These are phyloP conservation scores for Leccinum sublutescens DNA, from an alignment of 768 basidiomycete species.

Conservation along the genomic window DNA sequence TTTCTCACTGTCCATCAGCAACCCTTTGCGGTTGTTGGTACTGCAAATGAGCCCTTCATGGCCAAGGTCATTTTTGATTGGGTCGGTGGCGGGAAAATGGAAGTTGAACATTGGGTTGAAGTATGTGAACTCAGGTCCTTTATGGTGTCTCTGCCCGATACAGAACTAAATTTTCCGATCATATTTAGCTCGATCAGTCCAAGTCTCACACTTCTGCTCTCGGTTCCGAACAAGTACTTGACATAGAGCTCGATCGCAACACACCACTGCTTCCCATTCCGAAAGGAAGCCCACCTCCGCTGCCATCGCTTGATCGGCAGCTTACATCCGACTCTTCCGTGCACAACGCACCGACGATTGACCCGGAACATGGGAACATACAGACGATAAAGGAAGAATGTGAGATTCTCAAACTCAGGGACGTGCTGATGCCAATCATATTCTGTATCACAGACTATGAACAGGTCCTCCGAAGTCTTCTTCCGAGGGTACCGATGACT, in stretches of 20 bases:
- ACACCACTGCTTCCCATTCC: slow-evolving; percentile 37
- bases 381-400: slow-evolving; percentile 15
- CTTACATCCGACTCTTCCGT: slow-evolving; percentile 1
- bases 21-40: slow-evolving; percentile 42
- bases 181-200: slow-evolving; percentile 42
- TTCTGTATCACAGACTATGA: slow-evolving; percentile 30
- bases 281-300: slow-evolving; percentile 17
- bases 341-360: neutral
- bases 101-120: slow-evolving; percentile 54
- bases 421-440: neutral
- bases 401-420: slow-evolving; percentile 8
- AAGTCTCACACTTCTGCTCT: slow-evolving; percentile 35
- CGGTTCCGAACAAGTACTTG: slow-evolving; percentile 51
- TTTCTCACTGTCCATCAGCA: slow-evolving; percentile 35
- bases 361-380: neutral
- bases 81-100: slow-evolving; percentile 42
- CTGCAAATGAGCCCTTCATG: slow-evolving; percentile 45
- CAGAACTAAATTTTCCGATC: neutral
- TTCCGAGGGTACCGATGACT: slow-evolving; percentile 45
- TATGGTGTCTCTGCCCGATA: neutral
- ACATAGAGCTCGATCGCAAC: slow-evolving; percentile 46
- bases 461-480: slow-evolving; percentile 33
- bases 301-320: slow-evolving; percentile 31
- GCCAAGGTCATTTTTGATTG: slow-evolving; percentile 41
- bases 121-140: slow-evolving; percentile 28